A percentile compares a stretch with the other conserved stretches of the same genome.
Evolutionary conservation across 192 early-diverging fungal genomes (phyloP).

Genomic region (Borealophlyctis nickersoniae): DNA sequence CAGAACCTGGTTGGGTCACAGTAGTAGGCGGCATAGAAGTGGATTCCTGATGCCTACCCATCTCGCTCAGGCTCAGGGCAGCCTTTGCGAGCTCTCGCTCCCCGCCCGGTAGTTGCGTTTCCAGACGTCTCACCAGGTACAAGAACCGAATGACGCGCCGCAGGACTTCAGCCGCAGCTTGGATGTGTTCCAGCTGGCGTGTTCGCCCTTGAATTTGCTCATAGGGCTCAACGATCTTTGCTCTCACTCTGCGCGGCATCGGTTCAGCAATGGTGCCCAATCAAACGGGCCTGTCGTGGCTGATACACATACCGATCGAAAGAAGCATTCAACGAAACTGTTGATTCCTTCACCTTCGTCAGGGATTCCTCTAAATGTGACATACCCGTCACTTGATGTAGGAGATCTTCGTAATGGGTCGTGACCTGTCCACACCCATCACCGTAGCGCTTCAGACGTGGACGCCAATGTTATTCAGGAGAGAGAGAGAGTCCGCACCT

Average conservation of each 20-base stretch:
- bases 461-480: not conserved
- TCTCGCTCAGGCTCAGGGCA: conserved; percentile 56
- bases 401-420: conserved; percentile 62
- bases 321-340: conserved; percentile 52
- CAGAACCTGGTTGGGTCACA: conserved; percentile 2
- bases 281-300: not conserved
- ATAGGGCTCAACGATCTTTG: conserved; percentile 59
- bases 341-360: conserved; percentile 48
- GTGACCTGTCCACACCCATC: conserved; percentile 70
- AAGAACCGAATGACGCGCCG: conserved; percentile 60
- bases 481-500: conserved; percentile 40
- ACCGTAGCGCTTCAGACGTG: not conserved
- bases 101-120: conserved; percentile 47
- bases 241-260: conserved; percentile 40
- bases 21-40: not conserved
- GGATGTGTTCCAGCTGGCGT: conserved; percentile 63
- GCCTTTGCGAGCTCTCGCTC: conserved; percentile 52
- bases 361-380: conserved; percentile 57
- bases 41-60: conserved; percentile 39
- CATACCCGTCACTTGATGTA: conserved; percentile 66
- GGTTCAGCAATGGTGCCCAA: not conserved
- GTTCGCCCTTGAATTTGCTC: conserved; percentile 58
- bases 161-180: conserved; percentile 56
- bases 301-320: conserved; percentile 48
- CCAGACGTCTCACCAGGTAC: conserved; percentile 56